Conservation (phyloP, 495 filamentous ascomycete species). For the Friedmanniomyces endolithicus region DNA sequence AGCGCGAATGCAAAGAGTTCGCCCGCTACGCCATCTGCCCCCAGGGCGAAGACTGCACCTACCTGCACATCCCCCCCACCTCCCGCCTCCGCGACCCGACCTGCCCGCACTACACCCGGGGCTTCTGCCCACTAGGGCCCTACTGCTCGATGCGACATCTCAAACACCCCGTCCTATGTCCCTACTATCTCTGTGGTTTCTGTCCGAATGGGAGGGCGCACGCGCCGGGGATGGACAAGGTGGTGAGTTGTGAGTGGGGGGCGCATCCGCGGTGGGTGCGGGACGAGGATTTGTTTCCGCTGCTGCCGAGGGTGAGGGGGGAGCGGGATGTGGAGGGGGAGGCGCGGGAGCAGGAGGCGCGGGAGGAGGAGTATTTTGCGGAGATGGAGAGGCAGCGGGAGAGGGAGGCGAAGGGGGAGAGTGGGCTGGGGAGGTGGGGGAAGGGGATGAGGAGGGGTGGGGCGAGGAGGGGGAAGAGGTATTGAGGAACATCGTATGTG, state of each 20-base stretch:
- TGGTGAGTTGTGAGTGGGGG: slow-evolving; percentile 50
- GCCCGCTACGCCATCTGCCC: slow-evolving; percentile 81
- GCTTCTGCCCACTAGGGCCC: slow-evolving; percentile 85
- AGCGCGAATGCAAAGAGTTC: slow-evolving; percentile 78
- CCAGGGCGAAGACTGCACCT: slow-evolving; percentile 93
- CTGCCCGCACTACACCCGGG: slow-evolving; percentile 89
- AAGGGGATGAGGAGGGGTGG: slow-evolving; percentile 14
- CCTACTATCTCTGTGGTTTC: slow-evolving; percentile 86
- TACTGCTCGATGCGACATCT: slow-evolving; percentile 79
- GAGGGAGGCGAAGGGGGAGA: slow-evolving; percentile 16
- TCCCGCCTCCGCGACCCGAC: slow-evolving; percentile 53
- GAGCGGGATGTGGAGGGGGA: slow-evolving; percentile 46
- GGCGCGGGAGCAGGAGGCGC: slow-evolving; percentile 35
- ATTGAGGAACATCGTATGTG: not conserved
- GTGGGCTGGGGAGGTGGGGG: slow-evolving; percentile 14
- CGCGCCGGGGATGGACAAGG: slow-evolving; percentile 15
- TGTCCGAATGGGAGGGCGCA: slow-evolving; percentile 67
- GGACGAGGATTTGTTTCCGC: slow-evolving; percentile 40
- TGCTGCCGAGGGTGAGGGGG: slow-evolving; percentile 53
- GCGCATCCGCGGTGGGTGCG: slow-evolving; percentile 68
- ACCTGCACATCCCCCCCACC: slow-evolving; percentile 82
- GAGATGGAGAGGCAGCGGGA: slow-evolving; percentile 26
- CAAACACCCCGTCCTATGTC: slow-evolving; percentile 54
- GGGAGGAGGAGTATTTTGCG: slow-evolving; percentile 42
- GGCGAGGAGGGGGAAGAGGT: slow-evolving; percentile 13